Percentiles rank a stretch among this genome's conserved stretches.
phyloP scores from a whole-genome alignment of 805 yeast species.

The Kazachstania psychrophila region DNA sequence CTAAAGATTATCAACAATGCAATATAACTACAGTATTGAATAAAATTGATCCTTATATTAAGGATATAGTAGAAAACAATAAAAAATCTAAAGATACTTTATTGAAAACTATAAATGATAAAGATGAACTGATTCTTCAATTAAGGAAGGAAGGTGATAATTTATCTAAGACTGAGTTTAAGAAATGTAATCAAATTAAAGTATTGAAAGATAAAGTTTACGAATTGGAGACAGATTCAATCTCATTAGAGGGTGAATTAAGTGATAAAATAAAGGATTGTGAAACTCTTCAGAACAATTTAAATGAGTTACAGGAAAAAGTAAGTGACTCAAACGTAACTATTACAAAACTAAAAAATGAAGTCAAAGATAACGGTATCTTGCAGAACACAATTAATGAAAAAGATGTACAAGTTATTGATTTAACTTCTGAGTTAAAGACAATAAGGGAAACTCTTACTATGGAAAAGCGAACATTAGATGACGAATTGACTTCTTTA shows the following conservation, averaged over 20 bases:
- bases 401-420: slow-evolving; percentile 1
- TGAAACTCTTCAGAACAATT: slow-evolving; percentile 14
- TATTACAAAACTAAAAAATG: not conserved
- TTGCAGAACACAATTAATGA: not conserved
- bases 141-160: slow-evolving; percentile 69
- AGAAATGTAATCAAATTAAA: slow-evolving; percentile 56
- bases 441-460: slow-evolving; percentile 3
- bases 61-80: not conserved
- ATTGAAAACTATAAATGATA: slow-evolving; percentile 22
- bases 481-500: slow-evolving; percentile 16
- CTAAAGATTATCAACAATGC: not conserved
- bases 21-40: not conserved
- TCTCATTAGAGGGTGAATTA: slow-evolving; percentile 4
- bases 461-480: slow-evolving; percentile 12
- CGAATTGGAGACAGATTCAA: slow-evolving; percentile 1
- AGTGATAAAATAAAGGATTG: slow-evolving; percentile 5
- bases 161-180: slow-evolving; percentile 61
- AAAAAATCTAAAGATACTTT: slow-evolving; percentile 14
- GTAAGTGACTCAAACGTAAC: not conserved
- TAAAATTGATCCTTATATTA: slow-evolving; percentile 6
- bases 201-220: slow-evolving; percentile 29
- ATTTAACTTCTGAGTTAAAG: slow-evolving; percentile 14
- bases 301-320: slow-evolving; percentile 14
- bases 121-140: slow-evolving; percentile 53
- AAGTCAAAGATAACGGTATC: slow-evolving; percentile 4